A percentile compares a stretch with the other conserved stretches of the same genome.
These are phyloP conservation scores for Naganishia onofrii DNA, from an alignment of 768 basidiomycete genomes.

Conservation along the genomic window DNA sequence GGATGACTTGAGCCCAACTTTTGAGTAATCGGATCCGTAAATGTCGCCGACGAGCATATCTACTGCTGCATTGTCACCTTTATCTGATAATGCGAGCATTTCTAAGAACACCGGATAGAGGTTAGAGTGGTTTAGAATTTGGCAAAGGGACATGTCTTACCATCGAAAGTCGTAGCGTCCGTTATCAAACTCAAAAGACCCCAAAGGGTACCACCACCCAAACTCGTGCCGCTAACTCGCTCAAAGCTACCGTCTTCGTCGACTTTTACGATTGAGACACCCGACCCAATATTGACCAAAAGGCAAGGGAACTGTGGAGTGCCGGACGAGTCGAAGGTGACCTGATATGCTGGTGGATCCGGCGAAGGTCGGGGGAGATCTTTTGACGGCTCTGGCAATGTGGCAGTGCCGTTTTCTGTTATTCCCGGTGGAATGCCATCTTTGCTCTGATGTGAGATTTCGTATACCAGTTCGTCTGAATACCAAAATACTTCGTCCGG, in stretches of 20 bases:
- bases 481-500: conserved; percentile 98
- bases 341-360: conserved; percentile 80
- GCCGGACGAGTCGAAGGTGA: conserved; percentile 79
- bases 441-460: conserved; percentile 55
- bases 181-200: conserved; percentile 89
- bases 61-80: conserved; percentile 86
- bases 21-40: conserved; percentile 94
- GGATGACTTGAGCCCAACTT: conserved; percentile 91
- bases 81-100: conserved; percentile 90
- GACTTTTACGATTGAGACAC: conserved; percentile 95
- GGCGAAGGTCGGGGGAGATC: conserved; percentile 87
- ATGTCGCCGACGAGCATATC: conserved; percentile 99
- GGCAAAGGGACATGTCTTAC: conserved; percentile 58
- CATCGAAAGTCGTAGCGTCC: conserved; percentile 92
- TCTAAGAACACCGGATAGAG: conserved; percentile 58
- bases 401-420: conserved; percentile 37
- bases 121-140: not conserved
- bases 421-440: conserved; percentile 17
- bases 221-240: conserved; percentile 91
- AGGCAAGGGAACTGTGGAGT: conserved; percentile 89
- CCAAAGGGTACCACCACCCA: conserved; percentile 97
- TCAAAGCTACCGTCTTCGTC: conserved; percentile 94
- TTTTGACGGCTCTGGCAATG: conserved; percentile 42
- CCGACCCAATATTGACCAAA: conserved; percentile 96
- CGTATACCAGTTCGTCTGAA: conserved; percentile 87